These are phyloP conservation scores for Acacia melanoxylon DNA, from an alignment of 306 rosid species.

Conservation along the genomic window DNA sequence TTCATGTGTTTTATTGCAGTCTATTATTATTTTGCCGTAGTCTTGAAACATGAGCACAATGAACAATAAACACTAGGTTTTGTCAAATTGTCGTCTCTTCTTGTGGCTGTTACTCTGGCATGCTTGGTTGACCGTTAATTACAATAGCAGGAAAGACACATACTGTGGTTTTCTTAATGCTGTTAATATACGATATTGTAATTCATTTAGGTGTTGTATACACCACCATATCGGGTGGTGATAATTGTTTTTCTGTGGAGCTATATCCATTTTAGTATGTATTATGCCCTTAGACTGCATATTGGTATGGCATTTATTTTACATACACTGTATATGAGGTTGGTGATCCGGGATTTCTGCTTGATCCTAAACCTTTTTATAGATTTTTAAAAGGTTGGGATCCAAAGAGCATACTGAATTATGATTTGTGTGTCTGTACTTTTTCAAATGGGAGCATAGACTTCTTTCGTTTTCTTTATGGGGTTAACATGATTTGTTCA, in stretches of 20 bases:
- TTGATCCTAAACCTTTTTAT: constrained; percentile 9
- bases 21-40: not conserved
- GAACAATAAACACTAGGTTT: not conserved
- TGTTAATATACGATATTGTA: not conserved
- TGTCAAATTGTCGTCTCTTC: not conserved
- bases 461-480: constrained; percentile 12
- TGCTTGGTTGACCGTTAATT: not conserved
- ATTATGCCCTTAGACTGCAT: not conserved
- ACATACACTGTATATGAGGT: not conserved
- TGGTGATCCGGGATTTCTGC: constrained; percentile 20
- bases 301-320: constrained; percentile 13
- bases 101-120: not conserved
- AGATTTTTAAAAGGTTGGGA: not conserved
- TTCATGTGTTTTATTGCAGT: not conserved
- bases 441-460: constrained; percentile 20
- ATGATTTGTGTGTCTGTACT: not conserved
- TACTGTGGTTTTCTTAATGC: not conserved
- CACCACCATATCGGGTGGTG: constrained; percentile 15
- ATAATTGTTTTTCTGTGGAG: constrained; percentile 8
- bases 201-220: constrained; percentile 19
- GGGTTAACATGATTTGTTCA: constrained; percentile 17
- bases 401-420: constrained; percentile 15
- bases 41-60: not conserved
- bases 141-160: not conserved
- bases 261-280: not conserved